Evolutionary conservation across 352 stramenopile species (phyloP), one percentile per base, ranked within the genome.

Genomic region (Globisporangium camurandrum): DNA sequence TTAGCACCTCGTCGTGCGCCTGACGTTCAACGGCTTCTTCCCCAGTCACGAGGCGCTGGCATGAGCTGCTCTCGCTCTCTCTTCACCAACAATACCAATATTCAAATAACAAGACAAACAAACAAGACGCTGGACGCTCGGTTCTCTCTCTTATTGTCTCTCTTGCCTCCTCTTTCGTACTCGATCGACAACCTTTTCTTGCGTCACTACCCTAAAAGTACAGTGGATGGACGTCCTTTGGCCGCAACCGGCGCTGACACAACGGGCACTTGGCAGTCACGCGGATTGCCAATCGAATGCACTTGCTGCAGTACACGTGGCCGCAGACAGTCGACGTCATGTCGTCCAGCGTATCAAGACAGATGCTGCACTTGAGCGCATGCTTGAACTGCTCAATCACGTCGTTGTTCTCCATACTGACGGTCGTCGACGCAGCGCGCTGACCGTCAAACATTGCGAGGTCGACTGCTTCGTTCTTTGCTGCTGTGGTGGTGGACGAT

Each of bases 281-380:
- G 20, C 60, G 71, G 46, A 93, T 85, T 14, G 76, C 77, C 40
- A 79, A 52, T 39, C 67, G 61, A 57, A 93, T 88, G 59, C 75
- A 91, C 22, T 67, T 64, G n/a, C 56, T 66, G 53, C 82, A 93
- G 56, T 85, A 93, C 8, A 91, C 70, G 56, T 93, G 82, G 7
- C 82, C 79, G 50, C 82, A 93, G 26, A 74, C 62, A 1, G 82
- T 91, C 23, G 79, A 88, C 4, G 82, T 90, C 62, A 93, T 91
- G 50, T 86, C 67, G 42, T 87, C 54, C 43, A 91, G 71, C 46
- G 74, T 60, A 30, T 91, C 82, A 2, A 93, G 62, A 42, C 82
- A 91, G 39, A 93, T 84, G 62, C 73, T 89, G 70, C 77, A 91
- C 71, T 89, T 91, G 55, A 91, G 75, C 36, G 62, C 57, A 11